Percentiles rank a stretch among this genome's conserved stretches.
phyloP scores from a whole-genome alignment of 805 yeast species.

The Zygosaccharomyces lentus region DNA sequence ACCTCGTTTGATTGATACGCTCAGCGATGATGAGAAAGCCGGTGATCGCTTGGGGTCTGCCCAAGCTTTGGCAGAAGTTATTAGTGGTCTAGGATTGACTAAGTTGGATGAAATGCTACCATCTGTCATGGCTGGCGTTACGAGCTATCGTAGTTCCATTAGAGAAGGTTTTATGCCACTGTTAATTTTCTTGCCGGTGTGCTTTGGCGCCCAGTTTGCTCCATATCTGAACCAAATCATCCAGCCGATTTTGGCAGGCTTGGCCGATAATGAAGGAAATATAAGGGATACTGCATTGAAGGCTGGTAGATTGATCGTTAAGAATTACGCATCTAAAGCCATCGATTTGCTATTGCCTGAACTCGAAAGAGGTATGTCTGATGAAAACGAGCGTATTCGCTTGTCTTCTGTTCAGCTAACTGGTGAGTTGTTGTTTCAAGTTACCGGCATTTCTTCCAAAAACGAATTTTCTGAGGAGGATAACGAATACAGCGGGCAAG shows the following conservation, averaged over 20 bases:
- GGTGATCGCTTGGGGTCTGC: constrained; percentile 97
- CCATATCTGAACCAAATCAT: constrained; percentile 82
- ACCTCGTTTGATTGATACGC: constrained; percentile 68
- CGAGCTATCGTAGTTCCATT: constrained; percentile 59
- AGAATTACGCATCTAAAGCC: constrained; percentile 87
- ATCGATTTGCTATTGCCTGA: constrained; percentile 92
- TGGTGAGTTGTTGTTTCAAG: constrained; percentile 90
- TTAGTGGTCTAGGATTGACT: constrained; percentile 82
- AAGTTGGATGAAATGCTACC: constrained; percentile 91
- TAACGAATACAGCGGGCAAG: constrained; percentile 45
- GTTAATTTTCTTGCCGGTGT: constrained; percentile 83
- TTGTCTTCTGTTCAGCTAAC: constrained; percentile 90
- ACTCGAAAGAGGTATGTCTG: constrained; percentile 83
- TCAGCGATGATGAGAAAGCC: constrained; percentile 69
- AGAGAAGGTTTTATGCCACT: constrained; percentile 93
- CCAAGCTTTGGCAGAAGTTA: constrained; percentile 91
- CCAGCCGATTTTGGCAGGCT: constrained; percentile 86
- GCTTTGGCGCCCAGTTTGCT: constrained; percentile 87
- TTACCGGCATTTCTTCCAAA: constrained; percentile 83
- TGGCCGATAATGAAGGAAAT: constrained; percentile 84
- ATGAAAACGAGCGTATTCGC: constrained; percentile 78
- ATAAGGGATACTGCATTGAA: constrained; percentile 85
- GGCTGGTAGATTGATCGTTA: constrained; percentile 88
- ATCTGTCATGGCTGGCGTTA: constrained; percentile 64
- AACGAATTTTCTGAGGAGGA: constrained; percentile 53